Evolutionary conservation across 768 basidiomycete genomes (phyloP).

Genomic region (Megacollybia marginata): DNA sequence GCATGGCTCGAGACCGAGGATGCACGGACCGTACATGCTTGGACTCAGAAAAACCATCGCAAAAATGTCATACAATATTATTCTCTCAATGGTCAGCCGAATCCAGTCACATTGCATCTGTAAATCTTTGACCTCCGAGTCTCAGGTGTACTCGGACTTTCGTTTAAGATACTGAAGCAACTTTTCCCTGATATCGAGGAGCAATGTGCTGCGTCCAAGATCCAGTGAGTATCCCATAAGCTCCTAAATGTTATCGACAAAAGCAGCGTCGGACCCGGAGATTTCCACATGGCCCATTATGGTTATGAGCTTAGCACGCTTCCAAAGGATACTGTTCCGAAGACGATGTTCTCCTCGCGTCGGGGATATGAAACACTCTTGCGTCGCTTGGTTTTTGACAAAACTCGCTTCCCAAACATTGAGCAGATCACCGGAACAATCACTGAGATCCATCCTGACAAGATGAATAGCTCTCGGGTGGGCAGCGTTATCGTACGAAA

Average conservation of each 20-base stretch:
- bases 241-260: too few species aligned
- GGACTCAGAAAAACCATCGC: slow-evolving; percentile 6
- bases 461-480: slow-evolving; percentile 6
- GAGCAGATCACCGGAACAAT: slow-evolving; percentile 18
- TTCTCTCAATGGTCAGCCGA: slow-evolving; percentile 14
- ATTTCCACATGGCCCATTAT: too few species aligned
- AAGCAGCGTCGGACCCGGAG: too few species aligned
- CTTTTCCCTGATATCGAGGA: slow-evolving; percentile 15
- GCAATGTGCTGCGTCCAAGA: slow-evolving; percentile 10
- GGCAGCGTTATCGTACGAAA: slow-evolving; percentile 10
- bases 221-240: background rate
- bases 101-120: background rate
- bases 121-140: slow-evolving; percentile 3
- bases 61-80: slow-evolving; percentile 19
- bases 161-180: slow-evolving; percentile 5
- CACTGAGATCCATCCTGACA: slow-evolving; percentile 13
- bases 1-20: slow-evolving; percentile 15
- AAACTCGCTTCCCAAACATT: slow-evolving; percentile 12
- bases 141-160: slow-evolving; percentile 3
- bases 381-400: slow-evolving; percentile 15
- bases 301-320: too few species aligned
- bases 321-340: slow-evolving; percentile 3
- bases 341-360: slow-evolving; percentile 9
- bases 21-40: slow-evolving; percentile 9
- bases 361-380: background rate